These are phyloP conservation scores for Lepiota brunneoincarnata DNA, from an alignment of 768 basidiomycete genomes.

Conservation along the genomic window DNA sequence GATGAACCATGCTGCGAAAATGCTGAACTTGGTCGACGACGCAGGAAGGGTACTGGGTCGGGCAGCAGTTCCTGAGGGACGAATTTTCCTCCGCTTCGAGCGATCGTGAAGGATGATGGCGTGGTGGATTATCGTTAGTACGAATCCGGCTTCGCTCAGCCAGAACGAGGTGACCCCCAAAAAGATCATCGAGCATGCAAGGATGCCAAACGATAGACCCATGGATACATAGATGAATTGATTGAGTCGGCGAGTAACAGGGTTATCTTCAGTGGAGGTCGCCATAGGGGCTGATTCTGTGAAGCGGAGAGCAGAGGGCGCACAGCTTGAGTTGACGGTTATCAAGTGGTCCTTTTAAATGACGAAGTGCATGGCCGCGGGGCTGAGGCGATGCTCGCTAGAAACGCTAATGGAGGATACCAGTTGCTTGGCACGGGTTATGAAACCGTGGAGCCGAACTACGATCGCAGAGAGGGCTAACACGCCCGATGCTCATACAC, in stretches of 20 bases:
- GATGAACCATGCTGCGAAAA: background rate
- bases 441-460: no score
- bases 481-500: no score
- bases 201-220: background rate
- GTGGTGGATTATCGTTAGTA: background rate
- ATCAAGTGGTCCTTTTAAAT: no score
- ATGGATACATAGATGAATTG: background rate
- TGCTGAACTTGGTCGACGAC: background rate
- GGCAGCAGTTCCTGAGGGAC: background rate
- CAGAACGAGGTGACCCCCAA: background rate
- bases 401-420: no score
- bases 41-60: background rate
- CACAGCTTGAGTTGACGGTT: no score
- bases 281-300: no score
- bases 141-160: background rate
- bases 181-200: slow-evolving; percentile 1
- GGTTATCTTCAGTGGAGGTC: no score
- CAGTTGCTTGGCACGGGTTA: no score
- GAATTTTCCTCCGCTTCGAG: background rate
- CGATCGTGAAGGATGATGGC: background rate
- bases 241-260: background rate
- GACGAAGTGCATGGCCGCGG: no score
- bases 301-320: no score
- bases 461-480: no score
- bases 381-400: no score